A percentile compares a stretch with the other conserved stretches of the same genome.
Evolutionary conservation across 2,329 filamentous ascomycete species (phyloP).

Genomic region (Diaporthe batatas): DNA sequence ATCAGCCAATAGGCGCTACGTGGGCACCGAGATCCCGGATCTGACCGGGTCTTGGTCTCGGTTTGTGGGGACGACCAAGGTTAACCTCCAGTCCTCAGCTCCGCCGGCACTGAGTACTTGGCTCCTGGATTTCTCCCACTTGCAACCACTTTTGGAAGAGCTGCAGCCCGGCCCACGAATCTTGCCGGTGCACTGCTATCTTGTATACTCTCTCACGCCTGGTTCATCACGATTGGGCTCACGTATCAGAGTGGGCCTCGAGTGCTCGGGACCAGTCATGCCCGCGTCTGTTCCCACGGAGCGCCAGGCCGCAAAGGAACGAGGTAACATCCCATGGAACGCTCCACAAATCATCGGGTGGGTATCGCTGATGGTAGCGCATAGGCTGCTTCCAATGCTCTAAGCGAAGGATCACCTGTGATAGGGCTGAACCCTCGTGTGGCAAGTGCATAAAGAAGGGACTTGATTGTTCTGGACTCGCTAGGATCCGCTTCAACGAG

Average conservation of each 20-base stretch:
- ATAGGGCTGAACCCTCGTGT: conserved; percentile 8
- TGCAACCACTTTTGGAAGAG: conserved; percentile 26
- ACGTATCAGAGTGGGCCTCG: background rate
- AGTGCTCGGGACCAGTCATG: background rate
- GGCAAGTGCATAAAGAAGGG: conserved; percentile 17
- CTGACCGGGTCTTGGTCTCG: conserved; percentile 5
- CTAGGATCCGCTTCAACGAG: conserved; percentile 21
- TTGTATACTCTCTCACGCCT: background rate
- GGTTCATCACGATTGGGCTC: background rate
- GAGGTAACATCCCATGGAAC: conserved; percentile 3
- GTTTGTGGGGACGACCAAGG: background rate
- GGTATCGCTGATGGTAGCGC: background rate
- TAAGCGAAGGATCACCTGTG: conserved; percentile 3
- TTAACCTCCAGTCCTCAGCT: background rate
- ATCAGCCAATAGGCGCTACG: background rate
- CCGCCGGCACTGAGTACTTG: background rate
- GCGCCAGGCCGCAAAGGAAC: background rate
- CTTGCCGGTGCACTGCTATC: background rate
- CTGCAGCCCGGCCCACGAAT: background rate
- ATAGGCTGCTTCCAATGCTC: conserved; percentile 25
- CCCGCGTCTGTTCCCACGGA: background rate
- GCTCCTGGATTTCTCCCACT: conserved; percentile 13
- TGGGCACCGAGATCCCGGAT: background rate
- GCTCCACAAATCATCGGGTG: background rate
- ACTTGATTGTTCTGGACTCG: conserved; percentile 3